Evolutionary conservation across 1,284 basidiomycete species (phyloP).

Genomic region (Sanguinoderma infundibulare): DNA sequence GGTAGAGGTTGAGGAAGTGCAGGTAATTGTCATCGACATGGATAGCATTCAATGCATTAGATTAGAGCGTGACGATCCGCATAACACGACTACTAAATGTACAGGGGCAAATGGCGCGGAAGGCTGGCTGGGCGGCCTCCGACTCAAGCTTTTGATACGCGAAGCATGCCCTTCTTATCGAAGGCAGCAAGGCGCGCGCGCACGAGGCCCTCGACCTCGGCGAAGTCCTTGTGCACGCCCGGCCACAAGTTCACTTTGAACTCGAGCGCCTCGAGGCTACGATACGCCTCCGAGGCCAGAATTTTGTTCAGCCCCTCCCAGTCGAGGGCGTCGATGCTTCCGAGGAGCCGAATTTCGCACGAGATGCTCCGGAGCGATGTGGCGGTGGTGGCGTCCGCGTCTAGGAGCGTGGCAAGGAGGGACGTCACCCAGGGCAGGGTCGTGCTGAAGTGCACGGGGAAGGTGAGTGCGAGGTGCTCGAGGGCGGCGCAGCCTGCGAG

Average conservation of each 20-base stretch:
- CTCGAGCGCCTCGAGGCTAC: constrained; percentile 19
- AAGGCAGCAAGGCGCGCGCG: constrained; percentile 23
- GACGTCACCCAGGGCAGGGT: constrained; percentile 32
- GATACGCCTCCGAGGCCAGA: constrained; percentile 24
- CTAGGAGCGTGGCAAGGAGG: constrained; percentile 28
- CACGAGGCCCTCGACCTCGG: constrained; percentile 26
- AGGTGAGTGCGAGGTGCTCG: constrained; percentile 27
- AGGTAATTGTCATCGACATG: not conserved
- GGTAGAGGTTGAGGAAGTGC: not conserved
- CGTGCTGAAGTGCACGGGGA: constrained; percentile 30
- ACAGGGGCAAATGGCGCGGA: not conserved
- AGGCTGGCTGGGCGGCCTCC: too few species aligned
- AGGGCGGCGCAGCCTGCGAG: constrained; percentile 27
- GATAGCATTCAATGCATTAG: not conserved
- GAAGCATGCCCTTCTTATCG: constrained; percentile 28
- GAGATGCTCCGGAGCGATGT: constrained; percentile 10
- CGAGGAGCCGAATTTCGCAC: constrained; percentile 32
- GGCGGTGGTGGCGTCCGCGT: constrained; percentile 2
- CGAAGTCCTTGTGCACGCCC: constrained; percentile 20
- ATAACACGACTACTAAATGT: not conserved
- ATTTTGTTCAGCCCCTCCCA: constrained; percentile 27
- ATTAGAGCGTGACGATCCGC: not conserved
- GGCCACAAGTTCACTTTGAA: constrained; percentile 33
- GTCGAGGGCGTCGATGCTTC: constrained; percentile 31
- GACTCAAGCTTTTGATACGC: constrained; percentile 14